Evolutionary conservation across 306 rosid species (phyloP), one percentile per base, ranked within the genome.

Genomic region (Lotus japonicus): DNA sequence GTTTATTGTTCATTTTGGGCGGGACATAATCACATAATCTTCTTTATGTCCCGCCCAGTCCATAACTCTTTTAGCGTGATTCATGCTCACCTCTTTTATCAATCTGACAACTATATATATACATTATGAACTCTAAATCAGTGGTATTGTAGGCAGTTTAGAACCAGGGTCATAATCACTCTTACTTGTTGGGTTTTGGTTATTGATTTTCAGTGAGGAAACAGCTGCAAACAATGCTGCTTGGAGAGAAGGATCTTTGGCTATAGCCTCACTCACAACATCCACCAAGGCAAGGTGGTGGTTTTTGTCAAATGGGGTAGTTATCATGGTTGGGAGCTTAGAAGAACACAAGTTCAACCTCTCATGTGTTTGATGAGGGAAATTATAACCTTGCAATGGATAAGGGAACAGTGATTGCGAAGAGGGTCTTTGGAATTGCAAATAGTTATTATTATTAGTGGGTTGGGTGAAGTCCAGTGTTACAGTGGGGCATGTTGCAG

Each of bases 401-500:
- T 70, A 72, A 66, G 81, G 70, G 58, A 56, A 36, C 0, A 57
- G n/a, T 26, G 72, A 6, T n/a, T 63, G 57, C 10, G n/a, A 44
- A 3, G 11, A 50, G 52, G 72, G 15, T 7, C 11, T 64, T 71
- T 79, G 82, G 76, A 73, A 73, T 5, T 82, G 81, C 49, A 50
- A 12, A 5, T 13, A 52, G 36, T 61, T 69, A 13, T 69, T 39
- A 26, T 61, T 69, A 23, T 70, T 39, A 14, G 60, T 7, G 17
- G 81, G 46, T 0, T 49, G 74, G 31, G 79, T 72, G 36, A 83
- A 39, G 72, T 83, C 87, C 16, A 79, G 74, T 13, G 82, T 83
- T 15, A 83, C 23, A 11, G 77, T 83, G 9, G 87, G 82, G 69
- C 83, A 79, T 44, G 74, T 31, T 72, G 82, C 8, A 42, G 77